Conservation (phyloP, 1,284 basidiomycete species). For the Pulveroboletus sp. region DNA sequence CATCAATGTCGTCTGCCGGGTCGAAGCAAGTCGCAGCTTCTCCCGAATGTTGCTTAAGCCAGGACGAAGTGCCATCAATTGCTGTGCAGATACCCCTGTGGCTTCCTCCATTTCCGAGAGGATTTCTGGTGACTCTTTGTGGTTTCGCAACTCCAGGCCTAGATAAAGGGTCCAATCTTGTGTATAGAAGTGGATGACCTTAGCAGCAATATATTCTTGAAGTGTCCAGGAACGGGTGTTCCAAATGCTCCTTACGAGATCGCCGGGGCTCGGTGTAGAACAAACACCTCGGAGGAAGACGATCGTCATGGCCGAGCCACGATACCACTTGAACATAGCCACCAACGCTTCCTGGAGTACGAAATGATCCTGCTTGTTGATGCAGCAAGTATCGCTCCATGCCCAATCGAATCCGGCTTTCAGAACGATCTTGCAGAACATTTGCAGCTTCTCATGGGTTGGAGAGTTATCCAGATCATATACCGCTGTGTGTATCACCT, state of each 20-base stretch:
- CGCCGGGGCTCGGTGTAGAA: background rate
- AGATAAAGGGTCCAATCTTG: no score
- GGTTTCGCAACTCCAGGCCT: no score
- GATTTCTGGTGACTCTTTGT: no score
- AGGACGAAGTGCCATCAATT: background rate
- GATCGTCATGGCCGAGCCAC: background rate
- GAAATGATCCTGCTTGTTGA: background rate
- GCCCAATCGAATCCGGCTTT: no score
- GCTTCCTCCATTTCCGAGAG: no score
- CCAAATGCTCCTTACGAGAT: no score
- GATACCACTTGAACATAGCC: background rate
- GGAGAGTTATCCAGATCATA: background rate
- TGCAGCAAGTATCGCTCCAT: background rate
- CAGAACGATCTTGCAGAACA: no score
- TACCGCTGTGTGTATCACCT: background rate
- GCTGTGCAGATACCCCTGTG: background rate
- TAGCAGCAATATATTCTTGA: conserved; percentile 1
- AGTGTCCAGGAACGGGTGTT: background rate
- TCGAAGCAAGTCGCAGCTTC: no score
- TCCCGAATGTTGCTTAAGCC: background rate
- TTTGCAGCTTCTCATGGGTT: background rate
- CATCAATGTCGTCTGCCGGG: no score
- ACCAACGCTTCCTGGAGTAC: background rate
- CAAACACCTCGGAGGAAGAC: background rate
- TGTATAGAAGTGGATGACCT: no score